Evolutionary conservation across 345 rosid genomes (phyloP), one percentile per base, ranked within the genome.

Genomic region (Salix caprea): DNA sequence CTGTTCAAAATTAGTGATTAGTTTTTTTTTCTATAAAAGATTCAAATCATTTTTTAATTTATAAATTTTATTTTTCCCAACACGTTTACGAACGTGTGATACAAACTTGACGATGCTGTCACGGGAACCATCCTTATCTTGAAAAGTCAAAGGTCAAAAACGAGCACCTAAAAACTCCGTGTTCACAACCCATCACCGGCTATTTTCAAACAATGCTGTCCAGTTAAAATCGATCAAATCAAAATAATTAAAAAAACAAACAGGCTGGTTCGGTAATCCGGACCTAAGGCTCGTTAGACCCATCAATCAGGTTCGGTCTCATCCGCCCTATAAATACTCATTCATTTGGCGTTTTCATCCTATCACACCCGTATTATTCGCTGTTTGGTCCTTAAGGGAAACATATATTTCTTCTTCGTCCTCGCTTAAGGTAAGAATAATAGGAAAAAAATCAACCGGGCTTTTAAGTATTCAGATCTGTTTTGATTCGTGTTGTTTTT

Each of bases 191-290:
- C 68, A 26, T 32, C 2, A 79, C 82, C 67, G 72, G 62, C 56
- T 65, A n/a, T 3, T 24, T 15, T 36, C 2, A 58, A 72, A 13
- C 39, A 18, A 30, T 21, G 74, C 82, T 28, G 64, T 77, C 78
- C 79, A 56, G 70, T 54, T 26, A 15, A 28, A 34, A 7, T 21
- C 71, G n/a, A 44, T 2, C 52, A 48, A 39, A 48, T 60, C 79
- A 23, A 75, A 19, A 74, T 36, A 40, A 40, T 40, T 34, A 34
- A 40, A 40, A 58, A n/a, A 15, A n/a, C 1, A 5, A 23, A 58
- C 23, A 24, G 76, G 70, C 69, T 70, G 83, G 72, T 10, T 39
- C 77, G 78, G 82, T 24, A 14, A 16, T 30, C 83, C 73, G 76
- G 71, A 74, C 69, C 78, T 73, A 7, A 34, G 64, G 72, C 71